Percentiles rank a stretch among this genome's conserved stretches.
Evolutionary conservation across 441 rosid genomes (phyloP).

Genomic region (Syzygium syzygioides): DNA sequence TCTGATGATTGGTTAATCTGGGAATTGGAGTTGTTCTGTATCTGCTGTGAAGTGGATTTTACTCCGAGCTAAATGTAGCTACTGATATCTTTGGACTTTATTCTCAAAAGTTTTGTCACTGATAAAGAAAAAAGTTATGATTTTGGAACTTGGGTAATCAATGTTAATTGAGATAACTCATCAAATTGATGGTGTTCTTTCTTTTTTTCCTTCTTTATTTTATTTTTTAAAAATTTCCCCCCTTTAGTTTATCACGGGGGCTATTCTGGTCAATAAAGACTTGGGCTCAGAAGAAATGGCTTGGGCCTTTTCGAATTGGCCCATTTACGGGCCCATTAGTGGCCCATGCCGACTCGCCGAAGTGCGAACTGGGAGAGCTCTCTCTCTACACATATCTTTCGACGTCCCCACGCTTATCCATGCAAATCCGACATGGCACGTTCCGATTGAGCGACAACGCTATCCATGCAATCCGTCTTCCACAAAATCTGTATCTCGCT

Average conservation of each 20-base stretch:
- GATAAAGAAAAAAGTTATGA: not conserved
- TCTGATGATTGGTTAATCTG: not conserved
- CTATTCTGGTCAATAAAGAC: not conserved
- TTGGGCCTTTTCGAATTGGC: not conserved
- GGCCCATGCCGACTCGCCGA: not conserved
- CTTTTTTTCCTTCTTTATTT: not conserved
- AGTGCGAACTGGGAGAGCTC: not conserved
- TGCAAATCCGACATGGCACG: conserved; percentile 31
- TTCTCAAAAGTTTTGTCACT: not conserved
- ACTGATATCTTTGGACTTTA: not conserved
- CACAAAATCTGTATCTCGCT: conserved; percentile 21
- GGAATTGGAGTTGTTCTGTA: not conserved
- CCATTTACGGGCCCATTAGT: not conserved
- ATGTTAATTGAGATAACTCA: not conserved
- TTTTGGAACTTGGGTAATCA: not conserved
- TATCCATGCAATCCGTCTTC: conserved; percentile 37
- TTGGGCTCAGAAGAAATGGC: not conserved
- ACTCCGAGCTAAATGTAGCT: not conserved
- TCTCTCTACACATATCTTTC: not conserved
- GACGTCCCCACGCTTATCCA: conserved; percentile 44
- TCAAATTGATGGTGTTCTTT: not conserved
- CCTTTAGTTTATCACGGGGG: not conserved
- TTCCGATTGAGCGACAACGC: conserved; percentile 23
- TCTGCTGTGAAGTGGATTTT: not conserved
- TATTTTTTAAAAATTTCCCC: not conserved